These are phyloP conservation scores for Prinsepia uniflora DNA, from an alignment of 306 rosid genomes.

Conservation along the genomic window DNA sequence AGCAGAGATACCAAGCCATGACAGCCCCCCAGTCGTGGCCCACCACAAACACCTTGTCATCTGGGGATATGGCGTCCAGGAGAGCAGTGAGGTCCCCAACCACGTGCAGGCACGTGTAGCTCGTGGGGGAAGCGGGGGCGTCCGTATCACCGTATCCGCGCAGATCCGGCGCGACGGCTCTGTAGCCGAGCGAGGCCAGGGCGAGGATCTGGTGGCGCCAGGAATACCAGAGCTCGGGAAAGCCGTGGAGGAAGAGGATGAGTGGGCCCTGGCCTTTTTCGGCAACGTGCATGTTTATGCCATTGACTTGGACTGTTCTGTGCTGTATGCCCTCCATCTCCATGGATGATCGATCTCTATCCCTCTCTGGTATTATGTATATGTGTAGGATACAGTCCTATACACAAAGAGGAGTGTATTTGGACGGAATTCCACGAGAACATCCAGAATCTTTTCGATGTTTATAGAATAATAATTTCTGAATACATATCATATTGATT, in stretches of 20 bases:
- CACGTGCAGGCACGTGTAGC: constrained; percentile 55
- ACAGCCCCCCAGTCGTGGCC: constrained; percentile 91
- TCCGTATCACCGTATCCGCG: constrained; percentile 79
- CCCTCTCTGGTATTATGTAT: background rate
- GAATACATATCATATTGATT: too few relatives aligned
- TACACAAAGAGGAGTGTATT: too few relatives aligned
- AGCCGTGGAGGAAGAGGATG: constrained; percentile 72
- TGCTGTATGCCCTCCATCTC: constrained; percentile 50
- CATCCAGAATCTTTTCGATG: too few relatives aligned
- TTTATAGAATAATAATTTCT: too few relatives aligned
- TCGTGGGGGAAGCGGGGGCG: constrained; percentile 24
- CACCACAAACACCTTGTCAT: constrained; percentile 71
- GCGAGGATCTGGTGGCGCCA: constrained; percentile 75
- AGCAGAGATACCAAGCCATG: constrained; percentile 60
- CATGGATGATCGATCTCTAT: background rate
- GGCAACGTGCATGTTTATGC: constrained; percentile 71
- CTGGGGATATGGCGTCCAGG: constrained; percentile 41
- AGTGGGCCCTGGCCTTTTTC: constrained; percentile 67
- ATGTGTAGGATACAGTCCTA: too few relatives aligned
- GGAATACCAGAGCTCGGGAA: constrained; percentile 69
- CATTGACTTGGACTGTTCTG: constrained; percentile 48
- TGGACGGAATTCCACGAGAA: too few relatives aligned
- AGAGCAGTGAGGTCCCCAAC: constrained; percentile 65
- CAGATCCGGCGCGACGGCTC: constrained; percentile 72
- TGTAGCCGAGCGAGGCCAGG: constrained; percentile 60